Conservation (phyloP, 495 filamentous ascomycete genomes). For the Aspergillus sclerotiicarbonarius region DNA sequence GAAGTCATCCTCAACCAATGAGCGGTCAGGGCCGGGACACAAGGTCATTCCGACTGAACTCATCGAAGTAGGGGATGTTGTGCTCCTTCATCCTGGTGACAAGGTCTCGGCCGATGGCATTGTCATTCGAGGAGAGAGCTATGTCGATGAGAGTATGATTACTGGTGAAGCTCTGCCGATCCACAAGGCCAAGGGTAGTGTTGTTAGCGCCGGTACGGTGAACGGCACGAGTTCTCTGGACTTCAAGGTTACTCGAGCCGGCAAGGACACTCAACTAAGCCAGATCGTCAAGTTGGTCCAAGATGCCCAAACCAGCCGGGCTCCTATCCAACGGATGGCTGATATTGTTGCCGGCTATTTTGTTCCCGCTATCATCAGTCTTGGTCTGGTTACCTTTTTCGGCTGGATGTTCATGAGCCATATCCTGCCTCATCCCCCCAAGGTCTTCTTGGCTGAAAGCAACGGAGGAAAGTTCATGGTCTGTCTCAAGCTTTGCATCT, state of each 20-base stretch:
- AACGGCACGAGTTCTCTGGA: constrained; percentile 90
- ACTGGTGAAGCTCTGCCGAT: constrained; percentile 96
- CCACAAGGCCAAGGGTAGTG: constrained; percentile 74
- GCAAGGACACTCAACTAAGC: constrained; percentile 92
- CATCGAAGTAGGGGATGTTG: constrained; percentile 90
- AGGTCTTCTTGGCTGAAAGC: constrained; percentile 76
- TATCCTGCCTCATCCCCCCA: constrained; percentile 75
- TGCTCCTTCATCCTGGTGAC: constrained; percentile 89
- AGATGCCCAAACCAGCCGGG: constrained; percentile 90
- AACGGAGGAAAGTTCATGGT: constrained; percentile 93
- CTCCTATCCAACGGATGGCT: constrained; percentile 91
- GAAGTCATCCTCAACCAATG: constrained; percentile 34
- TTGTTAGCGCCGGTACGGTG: constrained; percentile 92
- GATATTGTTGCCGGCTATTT: constrained; percentile 93
- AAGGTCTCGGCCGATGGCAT: constrained; percentile 94
- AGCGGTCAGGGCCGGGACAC: constrained; percentile 63
- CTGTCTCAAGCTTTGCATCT: constrained; percentile 95
- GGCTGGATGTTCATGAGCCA: constrained; percentile 96
- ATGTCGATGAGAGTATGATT: constrained; percentile 97
- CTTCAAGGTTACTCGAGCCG: constrained; percentile 89
- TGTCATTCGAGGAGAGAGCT: constrained; percentile 84
- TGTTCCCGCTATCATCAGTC: constrained; percentile 80
- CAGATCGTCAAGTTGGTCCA: constrained; percentile 98
- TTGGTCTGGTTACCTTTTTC: constrained; percentile 83
- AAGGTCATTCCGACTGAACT: constrained; percentile 88